Conservation (phyloP, 805 yeast species). For the Pichia pseudocactophila region DNA sequence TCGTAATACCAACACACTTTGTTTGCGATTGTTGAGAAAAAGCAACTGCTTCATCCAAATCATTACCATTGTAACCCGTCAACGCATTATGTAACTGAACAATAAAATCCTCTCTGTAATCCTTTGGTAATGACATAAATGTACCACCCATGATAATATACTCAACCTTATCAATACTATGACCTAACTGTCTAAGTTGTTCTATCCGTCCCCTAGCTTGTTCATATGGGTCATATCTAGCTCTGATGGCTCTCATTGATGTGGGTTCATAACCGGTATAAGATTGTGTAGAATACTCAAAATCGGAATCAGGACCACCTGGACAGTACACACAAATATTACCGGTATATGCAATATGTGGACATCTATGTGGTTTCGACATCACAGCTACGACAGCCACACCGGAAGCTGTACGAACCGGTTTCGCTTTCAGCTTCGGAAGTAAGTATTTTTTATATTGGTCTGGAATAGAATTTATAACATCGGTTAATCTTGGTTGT, state of each 20-base stretch:
- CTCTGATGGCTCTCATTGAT: conserved; percentile 98
- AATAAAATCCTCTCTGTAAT: conserved; percentile 84
- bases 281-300: conserved; percentile 95
- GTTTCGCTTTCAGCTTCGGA: conserved; percentile 96
- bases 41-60: conserved; percentile 82
- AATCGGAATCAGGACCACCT: conserved; percentile 98
- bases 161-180: conserved; percentile 94
- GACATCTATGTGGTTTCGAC: conserved; percentile 99
- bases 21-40: conserved; percentile 92
- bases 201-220: conserved; percentile 97
- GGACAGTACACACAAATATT: conserved; percentile 98
- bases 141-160: conserved; percentile 99
- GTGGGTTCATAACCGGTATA: conserved; percentile 99
- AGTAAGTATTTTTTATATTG: conserved; percentile 85
- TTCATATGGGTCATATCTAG: conserved; percentile 96
- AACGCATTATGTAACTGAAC: conserved; percentile 89
- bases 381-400: conserved; percentile 98
- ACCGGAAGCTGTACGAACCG: conserved; percentile 96
- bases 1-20: conserved; percentile 96
- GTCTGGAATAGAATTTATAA: conserved; percentile 91
- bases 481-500: conserved; percentile 92
- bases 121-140: conserved; percentile 87
- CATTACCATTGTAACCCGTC: conserved; percentile 81
- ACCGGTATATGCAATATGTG: conserved; percentile 98
- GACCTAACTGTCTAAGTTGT: conserved; percentile 91